Conservation (phyloP, 2,329 filamentous ascomycete genomes). For the Ceratocystis eucalypticola region DNA sequence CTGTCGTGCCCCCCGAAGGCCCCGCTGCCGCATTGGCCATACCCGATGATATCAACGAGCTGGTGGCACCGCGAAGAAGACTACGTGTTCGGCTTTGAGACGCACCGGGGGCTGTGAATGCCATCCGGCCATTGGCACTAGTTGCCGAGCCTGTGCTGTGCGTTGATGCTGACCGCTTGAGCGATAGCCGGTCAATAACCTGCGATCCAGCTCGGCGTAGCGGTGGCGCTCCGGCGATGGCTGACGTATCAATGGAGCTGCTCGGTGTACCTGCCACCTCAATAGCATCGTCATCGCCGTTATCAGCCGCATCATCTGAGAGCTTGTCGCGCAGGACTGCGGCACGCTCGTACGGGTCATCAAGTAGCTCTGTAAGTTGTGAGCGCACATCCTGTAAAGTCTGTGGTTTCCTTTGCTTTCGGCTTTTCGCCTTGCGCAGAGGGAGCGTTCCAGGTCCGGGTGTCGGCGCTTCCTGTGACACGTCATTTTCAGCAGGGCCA, state of each 20-base stretch:
- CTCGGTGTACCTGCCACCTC: constrained; percentile 6
- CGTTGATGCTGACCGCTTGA: constrained; percentile 45
- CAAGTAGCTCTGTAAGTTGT: constrained; percentile 70
- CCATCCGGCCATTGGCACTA: constrained; percentile 34
- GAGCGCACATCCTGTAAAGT: constrained; percentile 54
- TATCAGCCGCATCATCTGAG: constrained; percentile 34
- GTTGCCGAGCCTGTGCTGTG: constrained; percentile 22
- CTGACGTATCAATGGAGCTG: constrained; percentile 17
- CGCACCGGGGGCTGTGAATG: constrained; percentile 38
- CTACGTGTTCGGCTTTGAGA: constrained; percentile 47
- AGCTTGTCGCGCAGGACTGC: constrained; percentile 38
- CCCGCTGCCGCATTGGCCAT: constrained; percentile 21
- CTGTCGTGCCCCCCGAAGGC: constrained; percentile 14
- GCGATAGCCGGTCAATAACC: constrained; percentile 60
- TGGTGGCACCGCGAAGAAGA: constrained; percentile 58
- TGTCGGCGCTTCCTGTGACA: constrained; percentile 25
- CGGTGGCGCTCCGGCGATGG: constrained; percentile 20
- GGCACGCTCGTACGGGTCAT: constrained; percentile 39
- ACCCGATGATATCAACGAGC: constrained; percentile 36
- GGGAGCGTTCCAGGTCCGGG: constrained; percentile 11
- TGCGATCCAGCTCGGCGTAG: constrained; percentile 28
- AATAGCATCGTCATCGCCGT: constrained; percentile 30
- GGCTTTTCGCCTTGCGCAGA: constrained; percentile 17
- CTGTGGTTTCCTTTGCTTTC: constrained; percentile 13
- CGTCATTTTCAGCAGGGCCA: constrained; percentile 20